Base-by-base conservation (phyloP, 192 early-diverging fungal species). In the Rhizophagus clarus region DNA sequence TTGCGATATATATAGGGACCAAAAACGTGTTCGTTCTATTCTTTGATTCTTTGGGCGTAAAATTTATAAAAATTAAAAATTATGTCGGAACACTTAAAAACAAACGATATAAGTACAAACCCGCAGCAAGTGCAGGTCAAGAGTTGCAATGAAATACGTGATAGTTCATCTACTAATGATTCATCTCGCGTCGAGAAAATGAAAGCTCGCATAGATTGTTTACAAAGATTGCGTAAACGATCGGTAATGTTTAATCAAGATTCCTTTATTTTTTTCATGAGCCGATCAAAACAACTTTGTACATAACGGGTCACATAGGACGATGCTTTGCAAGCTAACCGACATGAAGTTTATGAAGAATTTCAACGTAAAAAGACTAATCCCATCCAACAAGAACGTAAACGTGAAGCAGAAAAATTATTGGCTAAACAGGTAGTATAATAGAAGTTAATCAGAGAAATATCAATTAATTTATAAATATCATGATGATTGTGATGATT, bases 271-370 rank as follows among this genome's bases (percentile, higher is more conserved):
- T 45, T 42, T 45, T 45, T 45, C 11, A 40, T 20, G 68, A 42
- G 8, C 20, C 17, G 32, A 68, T 37, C 17, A 42, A n/a, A n/a
- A 42, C 14, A 22, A 40, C 5, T 22, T n/a, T 29, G 28, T 15
- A 29, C 11, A 45, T 45, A 45, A 45, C 12, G 24, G 12, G 9
- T 66, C 17, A n/a, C n/a, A 29, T 37, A 77, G 62, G 75, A 77
- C 47, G 62, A 77, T 4, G 31, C 62, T 3, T 34, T 26, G 24
- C 83, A 90, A 79, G 91, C 88, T 8, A 97, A 96, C 84, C 87
- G 91, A n/a, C 84, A 87, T 51, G 95, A 95, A 61, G 85, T 94
- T 28, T 91, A 91, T 84, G 83, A 86, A 56, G 96, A 96, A 79
- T 89, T 92, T 82, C 93, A 95, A 82, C 87, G 89, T 56, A 85